Percentiles rank a stretch among this genome's conserved stretches.
Evolutionary conservation across 805 yeast genomes (phyloP).

Genomic region (Candida ulmi): DNA sequence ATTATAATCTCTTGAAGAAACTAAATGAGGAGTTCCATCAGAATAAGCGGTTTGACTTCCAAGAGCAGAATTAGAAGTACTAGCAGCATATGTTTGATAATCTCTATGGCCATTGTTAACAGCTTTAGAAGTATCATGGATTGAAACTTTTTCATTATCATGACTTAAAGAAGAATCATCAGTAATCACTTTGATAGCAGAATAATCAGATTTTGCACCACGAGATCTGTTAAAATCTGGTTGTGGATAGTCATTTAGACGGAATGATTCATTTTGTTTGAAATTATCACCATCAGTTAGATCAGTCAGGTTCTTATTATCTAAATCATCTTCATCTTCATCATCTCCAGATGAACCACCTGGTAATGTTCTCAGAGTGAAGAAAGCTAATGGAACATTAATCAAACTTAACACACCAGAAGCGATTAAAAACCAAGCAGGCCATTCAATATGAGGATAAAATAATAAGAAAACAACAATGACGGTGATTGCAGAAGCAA

Average conservation of each 20-base stretch:
- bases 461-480: conserved; percentile 52
- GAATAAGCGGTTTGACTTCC: neutral
- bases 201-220: neutral
- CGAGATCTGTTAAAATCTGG: conserved; percentile 11
- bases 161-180: conserved; percentile 20
- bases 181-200: conserved; percentile 18
- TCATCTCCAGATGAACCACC: conserved; percentile 5
- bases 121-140: conserved; percentile 19
- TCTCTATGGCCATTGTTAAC: conserved; percentile 4
- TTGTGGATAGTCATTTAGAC: conserved; percentile 8
- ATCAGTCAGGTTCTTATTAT: conserved; percentile 19
- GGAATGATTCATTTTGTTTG: conserved; percentile 9
- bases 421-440: conserved; percentile 68
- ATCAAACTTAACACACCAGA: conserved; percentile 54
- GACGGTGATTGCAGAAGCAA: conserved; percentile 49
- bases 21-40: conserved; percentile 23
- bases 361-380: conserved; percentile 27
- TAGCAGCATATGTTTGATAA: neutral
- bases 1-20: conserved; percentile 19
- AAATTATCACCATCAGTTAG: conserved; percentile 19
- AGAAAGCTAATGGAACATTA: conserved; percentile 42
- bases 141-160: conserved; percentile 19
- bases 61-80: conserved; percentile 1
- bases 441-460: conserved; percentile 63
- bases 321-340: conserved; percentile 10